Base-by-base conservation (phyloP, 768 basidiomycete genomes). In the Artomyces pyxidatus region DNA sequence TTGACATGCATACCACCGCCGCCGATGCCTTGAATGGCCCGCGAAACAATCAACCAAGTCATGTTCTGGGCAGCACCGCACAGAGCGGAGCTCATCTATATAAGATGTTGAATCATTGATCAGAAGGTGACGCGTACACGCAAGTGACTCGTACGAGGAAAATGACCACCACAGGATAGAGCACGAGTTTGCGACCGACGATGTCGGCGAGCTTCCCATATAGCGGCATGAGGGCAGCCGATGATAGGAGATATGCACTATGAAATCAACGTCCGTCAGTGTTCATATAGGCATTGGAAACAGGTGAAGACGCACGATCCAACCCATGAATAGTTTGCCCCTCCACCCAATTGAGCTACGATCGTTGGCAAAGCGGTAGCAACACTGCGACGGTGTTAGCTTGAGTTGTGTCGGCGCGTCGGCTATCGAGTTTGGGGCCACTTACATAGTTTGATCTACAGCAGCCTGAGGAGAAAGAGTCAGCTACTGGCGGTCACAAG, bases 351-450 rank as follows among this genome's bases (percentile, higher is more conserved):
- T 21, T 83, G 61, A n/a, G 58, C 62, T 10, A 85, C 80, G 43
- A 88, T 87, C 0, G 83, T 85, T 1, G 85, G 85, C 26, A 88
- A 65, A n/a, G 85, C 85, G 6, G 85, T 87, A 9, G 83, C 78
- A 10, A 86, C 78, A 50, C 55, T 56, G 30, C 4, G 47, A 83
- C 81, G 14, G 78, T 81, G 79, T 81, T 27, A 8, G 30, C 6
- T 37, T 40, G 61, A n/a, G 17, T n/a, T 23, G 21, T 35, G 7
- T 35, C 30, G 37, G 16, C 40, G 48, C 29, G 17, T 30, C 35
- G 21, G 47, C 23, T 27, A 40, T 9, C 19, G n/a, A 22, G 29
- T 11, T 7, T 21, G 28, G 17, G 39, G n/a, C 32, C 14, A 56
- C 59, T 14, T 49, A 80, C 81, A 56, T 56, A 11, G 55, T 56